Evolutionary conservation across 1,139 yeast species (phyloP), one percentile per base, ranked within the genome.

Genomic region (Protomyces macrosporus): DNA sequence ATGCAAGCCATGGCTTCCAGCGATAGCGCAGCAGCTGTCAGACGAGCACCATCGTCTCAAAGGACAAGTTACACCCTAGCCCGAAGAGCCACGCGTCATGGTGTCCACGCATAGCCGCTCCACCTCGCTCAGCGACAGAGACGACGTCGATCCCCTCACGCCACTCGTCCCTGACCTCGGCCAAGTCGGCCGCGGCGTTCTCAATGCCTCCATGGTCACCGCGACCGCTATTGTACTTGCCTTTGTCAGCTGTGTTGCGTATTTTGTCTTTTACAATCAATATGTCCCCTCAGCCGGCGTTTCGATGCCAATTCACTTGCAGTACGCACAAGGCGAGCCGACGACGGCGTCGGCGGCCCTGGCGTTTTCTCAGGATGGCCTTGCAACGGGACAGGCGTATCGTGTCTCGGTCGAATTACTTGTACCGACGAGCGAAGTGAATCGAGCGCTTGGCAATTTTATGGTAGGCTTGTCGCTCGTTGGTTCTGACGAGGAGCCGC

Each of bases 391-490:
- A 23, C 64, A 60, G 33, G 52, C 64, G 42, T 60, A 60, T 33
- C 34, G 55, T 51, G 54, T 60, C 45, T n/a, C 32, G n/a, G 52
- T 60, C 40, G 52, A 51, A 30, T 23, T 60, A 39, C 16, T 33
- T 10, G 52, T 60, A 35, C 64, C 64, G 5, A 32, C 59, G 6
- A 37, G 55, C 7, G 53, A 60, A 5, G 32, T n/a, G n/a, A 60
- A 60, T 42, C 54, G 48, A 35, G 64, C 36, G 16, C 36, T 60
- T 16, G 64, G 64, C 34, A 60, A 60, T 48, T 60, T 60, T 39
- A 60, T 60, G 64, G 64, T 60, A 3, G 53, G 40, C 10, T 37
- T 60, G 16, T 55, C 40, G 34, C 14, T 60, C 10, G 37, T 42
- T 10, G 54, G 48, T 36, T 39, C 64, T n/a, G 59, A 34, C n/a